phyloP scores from a whole-genome alignment of 2,329 filamentous ascomycete species.

The Fonsecaea multimorphosa region DNA sequence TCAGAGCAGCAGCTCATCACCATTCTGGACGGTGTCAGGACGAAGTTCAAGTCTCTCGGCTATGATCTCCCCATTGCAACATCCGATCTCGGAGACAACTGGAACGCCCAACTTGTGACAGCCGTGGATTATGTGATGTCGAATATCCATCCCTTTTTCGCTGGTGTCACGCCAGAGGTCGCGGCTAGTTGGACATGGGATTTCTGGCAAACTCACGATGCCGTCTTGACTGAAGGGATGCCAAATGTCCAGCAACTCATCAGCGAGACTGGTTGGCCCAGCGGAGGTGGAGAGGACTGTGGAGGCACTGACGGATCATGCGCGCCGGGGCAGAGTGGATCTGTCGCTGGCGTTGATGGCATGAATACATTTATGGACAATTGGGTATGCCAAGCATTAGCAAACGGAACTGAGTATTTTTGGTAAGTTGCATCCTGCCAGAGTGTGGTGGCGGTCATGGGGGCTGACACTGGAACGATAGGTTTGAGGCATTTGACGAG shows the following conservation, averaged over 20 bases:
- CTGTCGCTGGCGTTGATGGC: constrained; percentile 77
- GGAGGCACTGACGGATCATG: constrained; percentile 64
- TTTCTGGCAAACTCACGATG: constrained; percentile 79
- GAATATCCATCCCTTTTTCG: constrained; percentile 97
- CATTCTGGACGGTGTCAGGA: constrained; percentile 70
- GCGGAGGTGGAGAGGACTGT: constrained; percentile 78
- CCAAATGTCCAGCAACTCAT: constrained; percentile 74
- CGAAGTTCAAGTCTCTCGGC: constrained; percentile 71
- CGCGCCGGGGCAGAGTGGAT: constrained; percentile 61
- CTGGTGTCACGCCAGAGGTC: constrained; percentile 70
- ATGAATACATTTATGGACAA: constrained; percentile 85
- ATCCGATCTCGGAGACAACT: constrained; percentile 87
- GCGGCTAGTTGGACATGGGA: constrained; percentile 80
- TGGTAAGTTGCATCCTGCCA: constrained; percentile 65
- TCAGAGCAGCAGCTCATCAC: constrained; percentile 67
- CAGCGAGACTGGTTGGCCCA: constrained; percentile 91
- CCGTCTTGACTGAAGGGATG: constrained; percentile 64
- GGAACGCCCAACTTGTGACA: constrained; percentile 71
- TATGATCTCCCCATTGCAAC: constrained; percentile 81
- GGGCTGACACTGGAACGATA: constrained; percentile 42
- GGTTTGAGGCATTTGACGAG: constrained; percentile 95
- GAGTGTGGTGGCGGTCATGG: not conserved
- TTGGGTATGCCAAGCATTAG: constrained; percentile 81
- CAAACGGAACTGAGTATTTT: constrained; percentile 89
- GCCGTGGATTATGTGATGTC: constrained; percentile 90